phyloP scores from a whole-genome alignment of 2,329 filamentous ascomycete genomes.

The Cladosporium phlei region DNA sequence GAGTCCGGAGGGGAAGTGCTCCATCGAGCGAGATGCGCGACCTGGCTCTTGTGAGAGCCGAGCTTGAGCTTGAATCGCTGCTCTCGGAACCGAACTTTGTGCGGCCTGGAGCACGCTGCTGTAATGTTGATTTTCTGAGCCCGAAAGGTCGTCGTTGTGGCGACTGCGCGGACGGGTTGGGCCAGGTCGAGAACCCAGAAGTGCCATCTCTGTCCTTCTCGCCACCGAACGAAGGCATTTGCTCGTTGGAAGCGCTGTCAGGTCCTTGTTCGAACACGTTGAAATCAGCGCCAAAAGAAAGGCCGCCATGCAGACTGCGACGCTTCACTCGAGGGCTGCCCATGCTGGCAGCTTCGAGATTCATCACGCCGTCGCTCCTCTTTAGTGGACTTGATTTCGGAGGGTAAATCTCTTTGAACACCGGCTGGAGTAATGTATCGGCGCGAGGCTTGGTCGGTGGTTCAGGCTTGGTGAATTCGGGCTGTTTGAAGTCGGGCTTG shows the following conservation, averaged over 20 bases:
- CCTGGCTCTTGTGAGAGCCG: slow-evolving; percentile 36
- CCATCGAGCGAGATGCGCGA: slow-evolving; percentile 75
- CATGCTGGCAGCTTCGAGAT: slow-evolving; percentile 69
- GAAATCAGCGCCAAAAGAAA: slow-evolving; percentile 59
- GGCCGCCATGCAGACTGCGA: slow-evolving; percentile 74
- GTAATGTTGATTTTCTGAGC: slow-evolving; percentile 78
- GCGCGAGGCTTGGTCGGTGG: slow-evolving; percentile 33
- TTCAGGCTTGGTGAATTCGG: background rate
- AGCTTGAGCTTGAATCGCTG: slow-evolving; percentile 23
- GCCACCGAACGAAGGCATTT: slow-evolving; percentile 20
- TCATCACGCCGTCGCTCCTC: slow-evolving; percentile 85
- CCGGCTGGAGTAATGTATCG: slow-evolving; percentile 41
- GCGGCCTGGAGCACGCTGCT: slow-evolving; percentile 61
- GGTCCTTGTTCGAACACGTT: slow-evolving; percentile 69
- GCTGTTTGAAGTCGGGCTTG: slow-evolving; percentile 18
- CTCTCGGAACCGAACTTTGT: slow-evolving; percentile 29
- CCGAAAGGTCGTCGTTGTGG: slow-evolving; percentile 32
- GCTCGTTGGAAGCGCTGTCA: slow-evolving; percentile 26
- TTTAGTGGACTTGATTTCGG: slow-evolving; percentile 79
- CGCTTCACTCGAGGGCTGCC: slow-evolving; percentile 78
- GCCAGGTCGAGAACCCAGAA: slow-evolving; percentile 30
- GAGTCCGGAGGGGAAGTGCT: slow-evolving; percentile 60
- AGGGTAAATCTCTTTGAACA: slow-evolving; percentile 46
- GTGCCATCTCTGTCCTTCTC: slow-evolving; percentile 24
- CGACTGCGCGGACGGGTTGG: slow-evolving; percentile 17